Evolutionary conservation across 2,329 filamentous ascomycete genomes (phyloP).

Genomic region (Aureobasidium sp.): DNA sequence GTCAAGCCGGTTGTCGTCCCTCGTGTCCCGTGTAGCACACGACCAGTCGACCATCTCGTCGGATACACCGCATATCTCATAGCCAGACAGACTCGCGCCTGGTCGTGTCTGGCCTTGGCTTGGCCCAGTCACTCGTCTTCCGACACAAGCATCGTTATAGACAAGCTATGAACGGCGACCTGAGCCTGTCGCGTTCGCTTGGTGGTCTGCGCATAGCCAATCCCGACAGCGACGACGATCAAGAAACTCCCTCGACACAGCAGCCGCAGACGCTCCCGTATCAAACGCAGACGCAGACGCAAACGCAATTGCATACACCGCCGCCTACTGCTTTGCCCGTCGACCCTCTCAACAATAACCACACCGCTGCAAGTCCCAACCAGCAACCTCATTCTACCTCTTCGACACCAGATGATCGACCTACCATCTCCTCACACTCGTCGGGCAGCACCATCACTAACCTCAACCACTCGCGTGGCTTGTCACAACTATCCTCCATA

Average conservation of each 20-base stretch:
- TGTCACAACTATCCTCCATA: slow-evolving; percentile 24
- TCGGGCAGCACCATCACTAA: slow-evolving; percentile 35
- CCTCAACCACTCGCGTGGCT: slow-evolving; percentile 26
- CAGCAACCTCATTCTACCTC: neutral
- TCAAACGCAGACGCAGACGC: neutral
- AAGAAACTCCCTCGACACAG: slow-evolving; percentile 18
- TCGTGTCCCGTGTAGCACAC: slow-evolving; percentile 5
- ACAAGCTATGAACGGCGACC: slow-evolving; percentile 74
- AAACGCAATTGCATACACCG: slow-evolving; percentile 11
- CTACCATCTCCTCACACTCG: slow-evolving; percentile 26
- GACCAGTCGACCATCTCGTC: neutral
- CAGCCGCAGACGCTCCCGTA: slow-evolving; percentile 28
- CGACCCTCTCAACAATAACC: slow-evolving; percentile 11
- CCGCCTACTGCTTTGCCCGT: slow-evolving; percentile 26
- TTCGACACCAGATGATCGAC: slow-evolving; percentile 9
- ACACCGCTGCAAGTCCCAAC: slow-evolving; percentile 21
- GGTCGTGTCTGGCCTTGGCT: slow-evolving; percentile 18
- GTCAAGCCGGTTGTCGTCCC: neutral
- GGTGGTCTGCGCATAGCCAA: slow-evolving; percentile 96
- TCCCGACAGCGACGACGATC: slow-evolving; percentile 43
- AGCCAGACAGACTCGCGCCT: slow-evolving; percentile 13
- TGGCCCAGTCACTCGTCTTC: slow-evolving; percentile 16
- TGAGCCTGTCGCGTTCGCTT: slow-evolving; percentile 85
- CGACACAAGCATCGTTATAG: neutral
- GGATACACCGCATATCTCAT: slow-evolving; percentile 15